Conservation (phyloP, 139 green algal genomes). For the Closterium sp. region DNA sequence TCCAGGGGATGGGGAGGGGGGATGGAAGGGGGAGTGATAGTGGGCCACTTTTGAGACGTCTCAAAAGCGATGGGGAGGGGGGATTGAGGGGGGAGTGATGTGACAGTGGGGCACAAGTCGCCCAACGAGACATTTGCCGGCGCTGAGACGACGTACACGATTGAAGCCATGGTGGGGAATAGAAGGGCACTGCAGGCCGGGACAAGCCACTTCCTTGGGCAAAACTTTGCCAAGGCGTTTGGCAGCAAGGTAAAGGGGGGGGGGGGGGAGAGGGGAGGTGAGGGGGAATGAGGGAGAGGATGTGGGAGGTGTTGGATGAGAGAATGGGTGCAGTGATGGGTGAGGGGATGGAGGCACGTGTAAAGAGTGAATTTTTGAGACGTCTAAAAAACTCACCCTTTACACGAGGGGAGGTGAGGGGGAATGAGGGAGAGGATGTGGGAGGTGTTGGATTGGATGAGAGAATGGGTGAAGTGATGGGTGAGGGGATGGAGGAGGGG, state of each 20-base stretch:
- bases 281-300: not conserved
- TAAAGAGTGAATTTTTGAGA: too few relatives aligned
- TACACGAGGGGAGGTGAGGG: not conserved
- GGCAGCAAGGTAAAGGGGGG: conserved; percentile 30
- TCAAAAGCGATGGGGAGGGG: too few relatives aligned
- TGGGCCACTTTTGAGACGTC: too few relatives aligned
- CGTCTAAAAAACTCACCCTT: too few relatives aligned
- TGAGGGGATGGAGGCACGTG: too few relatives aligned
- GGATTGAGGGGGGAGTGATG: not conserved
- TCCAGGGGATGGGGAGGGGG: not conserved
- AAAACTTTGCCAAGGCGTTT: conserved; percentile 89
- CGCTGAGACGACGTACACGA: conserved; percentile 93
- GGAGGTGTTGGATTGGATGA: too few relatives aligned
- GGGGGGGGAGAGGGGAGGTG: not conserved
- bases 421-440: not conserved
- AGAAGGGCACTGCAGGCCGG: conserved; percentile 82
- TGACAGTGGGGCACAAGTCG: not conserved
- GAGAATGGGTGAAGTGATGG: too few relatives aligned
- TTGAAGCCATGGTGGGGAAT: conserved; percentile 98
- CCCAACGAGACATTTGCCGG: conserved; percentile 76
- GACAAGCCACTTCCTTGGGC: conserved; percentile 90
- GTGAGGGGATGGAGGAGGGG: too few relatives aligned
- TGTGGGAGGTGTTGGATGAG: too few relatives aligned
- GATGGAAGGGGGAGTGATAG: not conserved
- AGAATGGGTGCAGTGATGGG: too few relatives aligned